Evolutionary conservation across 345 rosid genomes (phyloP).

Genomic region (Gossypium turneri): DNA sequence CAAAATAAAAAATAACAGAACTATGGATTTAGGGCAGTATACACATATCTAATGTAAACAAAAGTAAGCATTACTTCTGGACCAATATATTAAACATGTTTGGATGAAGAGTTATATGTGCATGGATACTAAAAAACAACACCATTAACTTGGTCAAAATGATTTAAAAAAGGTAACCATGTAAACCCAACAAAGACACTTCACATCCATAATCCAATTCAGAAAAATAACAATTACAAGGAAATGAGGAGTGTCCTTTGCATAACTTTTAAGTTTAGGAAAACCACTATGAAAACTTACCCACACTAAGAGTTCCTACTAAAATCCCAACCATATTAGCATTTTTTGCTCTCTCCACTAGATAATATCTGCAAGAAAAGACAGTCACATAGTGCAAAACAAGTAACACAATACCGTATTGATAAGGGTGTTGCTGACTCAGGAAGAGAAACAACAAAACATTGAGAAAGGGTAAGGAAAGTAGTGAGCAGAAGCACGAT

Average conservation of each 20-base stretch:
- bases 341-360: constrained; percentile 96
- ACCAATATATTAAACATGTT: neutral
- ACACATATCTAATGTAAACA: neutral
- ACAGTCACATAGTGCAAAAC: neutral
- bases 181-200: neutral
- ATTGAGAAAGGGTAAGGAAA: neutral
- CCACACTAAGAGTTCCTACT: constrained; percentile 96
- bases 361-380: constrained; percentile 62
- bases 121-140: neutral
- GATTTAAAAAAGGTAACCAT: neutral
- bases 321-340: constrained; percentile 85
- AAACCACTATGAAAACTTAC: constrained; percentile 32
- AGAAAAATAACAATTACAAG: neutral
- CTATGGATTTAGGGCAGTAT: neutral
- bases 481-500: neutral
- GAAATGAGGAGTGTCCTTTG: neutral
- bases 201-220: neutral
- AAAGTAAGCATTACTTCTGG: neutral
- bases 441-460: neutral
- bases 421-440: neutral
- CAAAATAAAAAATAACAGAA: neutral
- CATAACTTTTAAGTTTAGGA: neutral
- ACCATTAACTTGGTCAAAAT: neutral
- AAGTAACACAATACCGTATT: neutral
- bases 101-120: neutral